These are phyloP conservation scores for Sporothrix pseudoabietina DNA, from an alignment of 2,329 filamentous ascomycete species.

Conservation along the genomic window DNA sequence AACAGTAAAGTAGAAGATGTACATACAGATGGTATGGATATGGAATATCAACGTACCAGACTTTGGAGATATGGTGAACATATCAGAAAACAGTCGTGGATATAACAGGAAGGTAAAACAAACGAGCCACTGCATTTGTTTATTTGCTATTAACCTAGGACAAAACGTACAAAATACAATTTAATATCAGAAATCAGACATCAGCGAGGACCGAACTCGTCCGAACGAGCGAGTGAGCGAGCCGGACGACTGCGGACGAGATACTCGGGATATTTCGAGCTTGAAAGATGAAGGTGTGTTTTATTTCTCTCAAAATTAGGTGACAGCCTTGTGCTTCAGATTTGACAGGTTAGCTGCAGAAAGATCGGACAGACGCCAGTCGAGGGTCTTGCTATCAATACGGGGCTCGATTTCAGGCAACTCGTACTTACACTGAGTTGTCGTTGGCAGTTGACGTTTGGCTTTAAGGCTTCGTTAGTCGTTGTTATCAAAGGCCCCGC, in stretches of 20 bases:
- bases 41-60: not conserved
- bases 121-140: not conserved
- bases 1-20: not conserved
- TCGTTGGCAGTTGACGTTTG: not conserved
- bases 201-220: not conserved
- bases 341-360: not conserved
- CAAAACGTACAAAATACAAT: not conserved
- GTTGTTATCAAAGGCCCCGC: slow-evolving; percentile 6
- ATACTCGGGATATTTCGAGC: not conserved
- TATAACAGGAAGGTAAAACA: not conserved
- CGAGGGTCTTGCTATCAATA: not conserved
- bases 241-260: not conserved
- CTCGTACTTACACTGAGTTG: not conserved
- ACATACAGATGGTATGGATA: not conserved
- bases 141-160: too few relatives aligned
- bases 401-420: not conserved
- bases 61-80: not conserved
- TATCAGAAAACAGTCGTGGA: not conserved
- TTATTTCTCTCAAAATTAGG: too few relatives aligned
- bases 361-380: not conserved
- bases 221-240: not conserved
- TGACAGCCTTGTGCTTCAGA: not conserved
- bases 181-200: too few relatives aligned
- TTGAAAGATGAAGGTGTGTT: not conserved
- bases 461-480: not conserved